Conservation (phyloP, 2,329 filamentous ascomycete genomes). For the Graphium sp. region DNA sequence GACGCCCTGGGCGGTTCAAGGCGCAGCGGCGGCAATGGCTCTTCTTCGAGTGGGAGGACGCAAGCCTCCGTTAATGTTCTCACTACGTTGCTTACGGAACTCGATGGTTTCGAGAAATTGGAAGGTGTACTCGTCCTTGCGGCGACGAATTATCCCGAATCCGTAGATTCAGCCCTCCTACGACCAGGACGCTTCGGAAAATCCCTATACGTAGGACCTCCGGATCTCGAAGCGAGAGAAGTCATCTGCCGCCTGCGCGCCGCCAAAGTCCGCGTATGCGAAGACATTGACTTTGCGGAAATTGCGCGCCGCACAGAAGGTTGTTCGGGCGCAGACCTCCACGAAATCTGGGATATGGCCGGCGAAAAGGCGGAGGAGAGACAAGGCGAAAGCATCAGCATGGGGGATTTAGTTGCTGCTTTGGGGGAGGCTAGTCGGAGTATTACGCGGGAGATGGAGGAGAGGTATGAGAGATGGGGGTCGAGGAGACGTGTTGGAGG, state of each 20-base stretch:
- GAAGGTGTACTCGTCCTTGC: slow-evolving; percentile 75
- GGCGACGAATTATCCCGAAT: slow-evolving; percentile 80
- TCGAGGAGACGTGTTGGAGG: too few species aligned
- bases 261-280: slow-evolving; percentile 36
- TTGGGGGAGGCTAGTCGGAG: too few species aligned
- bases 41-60: slow-evolving; percentile 18
- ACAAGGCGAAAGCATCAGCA: too few species aligned
- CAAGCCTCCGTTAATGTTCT: slow-evolving; percentile 59
- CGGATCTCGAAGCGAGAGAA: slow-evolving; percentile 52
- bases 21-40: slow-evolving; percentile 27
- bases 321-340: slow-evolving; percentile 73
- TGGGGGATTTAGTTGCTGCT: too few species aligned
- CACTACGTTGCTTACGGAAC: slow-evolving; percentile 79
- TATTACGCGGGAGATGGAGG: too few species aligned
- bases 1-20: slow-evolving; percentile 58
- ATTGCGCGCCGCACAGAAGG: slow-evolving; percentile 54
- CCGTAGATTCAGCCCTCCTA: slow-evolving; percentile 71
- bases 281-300: slow-evolving; percentile 47
- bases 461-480: too few species aligned
- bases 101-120: slow-evolving; percentile 83
- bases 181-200: slow-evolving; percentile 75
- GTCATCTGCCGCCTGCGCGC: slow-evolving; percentile 61
- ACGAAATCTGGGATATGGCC: slow-evolving; percentile 29
- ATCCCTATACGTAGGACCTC: slow-evolving; percentile 72
- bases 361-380: slow-evolving; percentile 24